These are phyloP conservation scores for Bipolaris cookei DNA, from an alignment of 2,329 filamentous ascomycete species.

Conservation along the genomic window DNA sequence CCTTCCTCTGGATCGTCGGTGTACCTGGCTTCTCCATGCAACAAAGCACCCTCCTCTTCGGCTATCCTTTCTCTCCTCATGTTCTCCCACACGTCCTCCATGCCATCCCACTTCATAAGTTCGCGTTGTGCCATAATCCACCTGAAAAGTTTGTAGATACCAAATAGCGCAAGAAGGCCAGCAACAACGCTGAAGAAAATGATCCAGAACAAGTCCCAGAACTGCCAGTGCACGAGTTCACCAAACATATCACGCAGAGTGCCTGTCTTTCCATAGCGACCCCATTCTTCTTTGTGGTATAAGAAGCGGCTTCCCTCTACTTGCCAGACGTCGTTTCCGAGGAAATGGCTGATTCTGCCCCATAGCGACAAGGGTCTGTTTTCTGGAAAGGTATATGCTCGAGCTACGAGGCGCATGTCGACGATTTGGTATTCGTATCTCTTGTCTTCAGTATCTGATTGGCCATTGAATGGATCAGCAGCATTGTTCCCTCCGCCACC, in stretches of 20 bases:
- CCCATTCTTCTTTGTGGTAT: constrained; percentile 40
- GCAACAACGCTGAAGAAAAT: constrained; percentile 26
- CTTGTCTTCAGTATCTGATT: constrained; percentile 19
- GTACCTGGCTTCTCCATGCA: constrained; percentile 27
- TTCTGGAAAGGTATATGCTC: constrained; percentile 29
- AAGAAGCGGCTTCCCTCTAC: constrained; percentile 34
- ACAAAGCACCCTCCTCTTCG: constrained; percentile 35
- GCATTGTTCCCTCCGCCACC: constrained; percentile 14
- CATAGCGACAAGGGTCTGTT: constrained; percentile 20
- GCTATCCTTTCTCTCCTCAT: constrained; percentile 28
- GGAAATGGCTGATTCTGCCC: constrained; percentile 31
- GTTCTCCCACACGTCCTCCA: constrained; percentile 43
- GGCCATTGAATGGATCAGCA: constrained; percentile 29
- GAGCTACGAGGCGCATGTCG: constrained; percentile 31
- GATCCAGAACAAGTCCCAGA: constrained; percentile 32
- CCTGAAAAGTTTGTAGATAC: constrained; percentile 28
- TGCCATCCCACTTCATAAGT: constrained; percentile 43
- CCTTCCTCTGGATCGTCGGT: constrained; percentile 34
- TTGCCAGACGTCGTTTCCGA: constrained; percentile 37
- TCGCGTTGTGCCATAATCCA: constrained; percentile 34
- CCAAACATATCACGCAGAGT: constrained; percentile 36
- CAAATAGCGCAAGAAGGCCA: constrained; percentile 26
- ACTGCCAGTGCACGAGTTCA: constrained; percentile 34
- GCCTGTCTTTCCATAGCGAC: constrained; percentile 39
- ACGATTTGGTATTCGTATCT: constrained; percentile 35